Evolutionary conservation across 2,329 filamentous ascomycete genomes (phyloP).

Genomic region (Diplodia scrobiculata): DNA sequence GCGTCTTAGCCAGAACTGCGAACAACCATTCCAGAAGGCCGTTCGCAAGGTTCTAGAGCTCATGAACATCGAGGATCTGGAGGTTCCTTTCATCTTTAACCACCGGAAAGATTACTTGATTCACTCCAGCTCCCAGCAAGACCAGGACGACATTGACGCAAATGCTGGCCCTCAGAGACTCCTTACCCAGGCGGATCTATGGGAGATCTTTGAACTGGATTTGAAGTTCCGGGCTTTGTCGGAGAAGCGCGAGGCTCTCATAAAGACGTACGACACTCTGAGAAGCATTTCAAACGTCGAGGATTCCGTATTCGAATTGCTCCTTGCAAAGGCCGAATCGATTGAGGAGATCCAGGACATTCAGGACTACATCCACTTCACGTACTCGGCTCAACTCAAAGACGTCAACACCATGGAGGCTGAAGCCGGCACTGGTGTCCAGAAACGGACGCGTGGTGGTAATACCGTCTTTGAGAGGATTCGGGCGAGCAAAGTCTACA

Average conservation of each 20-base stretch:
- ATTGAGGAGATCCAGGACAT: conserved; percentile 97
- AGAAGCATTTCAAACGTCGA: conserved; percentile 60
- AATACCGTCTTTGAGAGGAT: conserved; percentile 81
- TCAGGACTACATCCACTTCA: conserved; percentile 95
- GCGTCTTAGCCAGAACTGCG: conserved; percentile 68
- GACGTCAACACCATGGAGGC: conserved; percentile 68
- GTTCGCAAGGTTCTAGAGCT: conserved; percentile 93
- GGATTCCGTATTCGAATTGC: conserved; percentile 76
- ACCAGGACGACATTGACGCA: conserved; percentile 67
- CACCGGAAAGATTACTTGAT: conserved; percentile 98
- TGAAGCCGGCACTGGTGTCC: conserved; percentile 63
- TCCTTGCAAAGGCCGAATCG: conserved; percentile 75
- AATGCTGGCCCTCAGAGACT: conserved; percentile 81
- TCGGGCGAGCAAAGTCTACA: conserved; percentile 75
- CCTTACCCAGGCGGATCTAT: conserved; percentile 87
- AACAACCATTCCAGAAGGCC: conserved; percentile 80
- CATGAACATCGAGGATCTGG: conserved; percentile 89
- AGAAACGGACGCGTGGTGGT: conserved; percentile 79
- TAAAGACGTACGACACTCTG: conserved; percentile 75
- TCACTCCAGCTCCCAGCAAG: conserved; percentile 70
- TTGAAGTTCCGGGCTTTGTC: conserved; percentile 91
- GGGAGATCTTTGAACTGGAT: conserved; percentile 92
- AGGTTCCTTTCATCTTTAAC: conserved; percentile 97
- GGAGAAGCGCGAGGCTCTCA: conserved; percentile 85
- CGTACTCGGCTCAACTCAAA: conserved; percentile 80